These are phyloP conservation scores for Microsporum ferrugineum DNA, from an alignment of 2,329 filamentous ascomycete genomes.

Conservation along the genomic window DNA sequence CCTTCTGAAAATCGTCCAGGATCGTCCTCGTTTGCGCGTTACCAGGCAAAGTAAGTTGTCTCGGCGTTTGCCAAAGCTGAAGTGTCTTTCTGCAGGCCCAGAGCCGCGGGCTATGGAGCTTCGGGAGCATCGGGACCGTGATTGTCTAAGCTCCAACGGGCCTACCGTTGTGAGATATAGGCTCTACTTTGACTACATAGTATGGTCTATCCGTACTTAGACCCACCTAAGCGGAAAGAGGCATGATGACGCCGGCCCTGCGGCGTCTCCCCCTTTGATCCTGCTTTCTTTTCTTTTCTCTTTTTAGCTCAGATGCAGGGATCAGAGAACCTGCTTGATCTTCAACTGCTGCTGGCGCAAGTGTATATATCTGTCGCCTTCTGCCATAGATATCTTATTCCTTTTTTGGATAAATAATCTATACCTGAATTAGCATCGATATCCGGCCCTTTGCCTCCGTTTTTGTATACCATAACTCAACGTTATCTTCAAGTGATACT, in stretches of 20 bases:
- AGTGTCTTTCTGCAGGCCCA: background rate
- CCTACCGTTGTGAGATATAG: background rate
- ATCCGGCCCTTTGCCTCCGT: background rate
- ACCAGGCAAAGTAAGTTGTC: background rate
- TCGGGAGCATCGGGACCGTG: background rate
- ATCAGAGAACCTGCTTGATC: background rate
- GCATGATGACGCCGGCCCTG: background rate
- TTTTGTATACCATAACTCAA: background rate
- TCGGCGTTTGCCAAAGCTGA: background rate
- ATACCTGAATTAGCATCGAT: background rate
- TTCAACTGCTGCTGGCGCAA: background rate
- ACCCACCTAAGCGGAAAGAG: background rate
- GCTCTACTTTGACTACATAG: background rate
- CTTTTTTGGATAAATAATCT: background rate
- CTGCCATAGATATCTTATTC: background rate
- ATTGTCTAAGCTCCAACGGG: background rate
- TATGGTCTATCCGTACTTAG: no score
- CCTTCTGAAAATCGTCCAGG: background rate
- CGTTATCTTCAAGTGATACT: background rate
- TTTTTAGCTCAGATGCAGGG: background rate
- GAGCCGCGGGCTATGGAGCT: background rate
- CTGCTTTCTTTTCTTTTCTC: background rate
- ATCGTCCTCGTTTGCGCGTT: background rate
- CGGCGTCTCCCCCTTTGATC: background rate
- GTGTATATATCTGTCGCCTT: constrained; percentile 3